These are phyloP conservation scores for Withania somnifera DNA, from an alignment of 305 asterid genomes.

Conservation along the genomic window DNA sequence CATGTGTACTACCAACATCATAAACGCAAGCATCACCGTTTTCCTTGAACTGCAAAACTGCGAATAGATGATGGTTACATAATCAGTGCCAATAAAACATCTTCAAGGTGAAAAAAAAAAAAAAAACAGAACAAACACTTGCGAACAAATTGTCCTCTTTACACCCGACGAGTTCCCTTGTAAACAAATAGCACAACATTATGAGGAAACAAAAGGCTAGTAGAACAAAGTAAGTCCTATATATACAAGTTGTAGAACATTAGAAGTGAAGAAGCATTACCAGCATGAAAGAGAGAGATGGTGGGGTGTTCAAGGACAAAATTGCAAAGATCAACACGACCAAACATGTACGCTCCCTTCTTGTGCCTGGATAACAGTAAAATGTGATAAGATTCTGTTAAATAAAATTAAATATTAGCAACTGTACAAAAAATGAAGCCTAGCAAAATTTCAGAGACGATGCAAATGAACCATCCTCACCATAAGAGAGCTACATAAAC, in stretches of 20 bases:
- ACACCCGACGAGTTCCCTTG: not conserved
- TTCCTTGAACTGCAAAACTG: conserved; percentile 89
- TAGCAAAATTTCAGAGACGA: not conserved
- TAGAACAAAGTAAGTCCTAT: not conserved
- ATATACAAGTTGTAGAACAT: not conserved
- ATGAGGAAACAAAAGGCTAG: not conserved
- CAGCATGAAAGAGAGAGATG: conserved; percentile 89
- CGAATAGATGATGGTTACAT: conserved; percentile 18
- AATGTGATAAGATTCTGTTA: not conserved
- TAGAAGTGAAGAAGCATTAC: conserved; percentile 26
- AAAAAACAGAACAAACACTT: not conserved
- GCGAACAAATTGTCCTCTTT: not conserved
- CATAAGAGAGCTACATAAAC: not conserved
- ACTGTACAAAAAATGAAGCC: not conserved
- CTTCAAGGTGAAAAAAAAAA: not conserved
- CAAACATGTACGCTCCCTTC: conserved; percentile 98
- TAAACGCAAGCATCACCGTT: conserved; percentile 62
- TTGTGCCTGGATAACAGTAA: conserved; percentile 42
- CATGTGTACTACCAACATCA: conserved; percentile 88
- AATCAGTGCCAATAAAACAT: not conserved
- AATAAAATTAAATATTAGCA: not conserved
- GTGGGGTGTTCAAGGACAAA: conserved; percentile 94
- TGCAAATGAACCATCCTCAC: not conserved
- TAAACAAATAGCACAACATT: not conserved
- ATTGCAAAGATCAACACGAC: conserved; percentile 90